A percentile compares a stretch with the other conserved stretches of the same genome.
Evolutionary conservation across 768 basidiomycete species (phyloP).

Genomic region (Suillus luteus): DNA sequence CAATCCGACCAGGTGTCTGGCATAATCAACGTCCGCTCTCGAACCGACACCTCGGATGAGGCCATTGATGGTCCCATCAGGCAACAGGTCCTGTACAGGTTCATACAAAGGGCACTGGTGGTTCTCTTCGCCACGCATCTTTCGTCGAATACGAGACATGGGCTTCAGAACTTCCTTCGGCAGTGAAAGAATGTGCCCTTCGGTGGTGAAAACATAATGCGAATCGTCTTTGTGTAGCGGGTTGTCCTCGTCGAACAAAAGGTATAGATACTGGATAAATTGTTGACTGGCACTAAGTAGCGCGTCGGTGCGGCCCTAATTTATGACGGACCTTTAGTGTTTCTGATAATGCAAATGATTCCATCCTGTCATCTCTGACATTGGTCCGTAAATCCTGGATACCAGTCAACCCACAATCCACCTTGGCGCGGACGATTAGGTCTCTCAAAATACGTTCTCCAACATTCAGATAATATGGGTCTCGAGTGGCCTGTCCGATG

Average conservation of each 20-base stretch:
- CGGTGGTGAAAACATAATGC: conserved; percentile 92
- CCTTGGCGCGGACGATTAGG: conserved; percentile 70
- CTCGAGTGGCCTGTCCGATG: conserved; percentile 75
- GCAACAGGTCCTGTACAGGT: conserved; percentile 39
- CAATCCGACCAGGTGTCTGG: conserved; percentile 65
- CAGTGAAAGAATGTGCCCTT: conserved; percentile 85
- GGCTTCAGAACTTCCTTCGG: conserved; percentile 55
- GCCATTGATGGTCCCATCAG: conserved; percentile 40
- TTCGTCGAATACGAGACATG: conserved; percentile 58
- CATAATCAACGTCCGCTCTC: conserved; percentile 80
- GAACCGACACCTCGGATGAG: conserved; percentile 70
- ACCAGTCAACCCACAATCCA: conserved; percentile 83
- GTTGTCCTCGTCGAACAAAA: conserved; percentile 89
- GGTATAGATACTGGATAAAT: conserved; percentile 75
- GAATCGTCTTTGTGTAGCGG: conserved; percentile 73
- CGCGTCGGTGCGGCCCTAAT: not conserved
- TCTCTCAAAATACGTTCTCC: conserved; percentile 85
- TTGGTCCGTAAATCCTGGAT: conserved; percentile 79
- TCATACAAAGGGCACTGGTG: conserved; percentile 77
- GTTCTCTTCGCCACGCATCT: conserved; percentile 60
- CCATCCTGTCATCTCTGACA: conserved; percentile 91
- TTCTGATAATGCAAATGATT: conserved; percentile 93
- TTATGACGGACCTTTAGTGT: conserved; percentile 70
- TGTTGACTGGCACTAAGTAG: conserved; percentile 11
- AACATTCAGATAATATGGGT: conserved; percentile 90